Evolutionary conservation across 345 rosid species (phyloP).

Genomic region (Turritis glabra): DNA sequence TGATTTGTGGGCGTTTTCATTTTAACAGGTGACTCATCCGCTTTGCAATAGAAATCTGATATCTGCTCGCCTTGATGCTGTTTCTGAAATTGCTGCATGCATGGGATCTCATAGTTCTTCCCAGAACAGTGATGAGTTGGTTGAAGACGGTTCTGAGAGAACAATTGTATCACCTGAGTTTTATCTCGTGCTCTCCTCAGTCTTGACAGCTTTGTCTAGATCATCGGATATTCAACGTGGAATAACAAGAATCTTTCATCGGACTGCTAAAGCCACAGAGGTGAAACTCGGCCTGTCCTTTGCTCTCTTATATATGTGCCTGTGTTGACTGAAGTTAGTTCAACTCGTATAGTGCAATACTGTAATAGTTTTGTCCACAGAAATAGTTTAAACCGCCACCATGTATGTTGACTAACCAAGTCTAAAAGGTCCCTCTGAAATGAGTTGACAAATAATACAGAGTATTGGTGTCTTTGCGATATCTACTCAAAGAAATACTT

Average conservation of each 20-base stretch:
- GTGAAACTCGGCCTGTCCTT: constrained; percentile 44
- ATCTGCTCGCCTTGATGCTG: constrained; percentile 94
- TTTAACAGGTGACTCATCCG: constrained; percentile 86
- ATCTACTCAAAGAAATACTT: not conserved
- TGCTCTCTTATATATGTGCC: constrained; percentile 15
- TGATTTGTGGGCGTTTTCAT: constrained; percentile 16
- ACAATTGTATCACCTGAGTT: constrained; percentile 47
- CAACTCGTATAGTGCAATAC: not conserved
- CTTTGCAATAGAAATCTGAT: constrained; percentile 81
- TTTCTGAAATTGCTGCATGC: constrained; percentile 86
- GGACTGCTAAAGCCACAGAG: constrained; percentile 87
- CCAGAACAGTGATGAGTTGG: constrained; percentile 39
- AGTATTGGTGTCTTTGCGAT: not conserved
- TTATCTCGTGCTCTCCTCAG: constrained; percentile 59
- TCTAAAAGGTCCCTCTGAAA: not conserved
- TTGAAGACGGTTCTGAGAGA: constrained; percentile 46
- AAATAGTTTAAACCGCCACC: not conserved
- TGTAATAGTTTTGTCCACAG: not conserved
- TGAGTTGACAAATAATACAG: not conserved
- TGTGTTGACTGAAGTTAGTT: not conserved
- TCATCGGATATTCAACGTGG: constrained; percentile 94
- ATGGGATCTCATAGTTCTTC: constrained; percentile 64
- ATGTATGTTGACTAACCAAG: constrained; percentile 6
- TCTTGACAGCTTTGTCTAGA: constrained; percentile 74
- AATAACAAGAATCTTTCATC: constrained; percentile 90